Conservation (phyloP, 2,329 filamentous ascomycete genomes). For the Colletotrichum abscissum region DNA sequence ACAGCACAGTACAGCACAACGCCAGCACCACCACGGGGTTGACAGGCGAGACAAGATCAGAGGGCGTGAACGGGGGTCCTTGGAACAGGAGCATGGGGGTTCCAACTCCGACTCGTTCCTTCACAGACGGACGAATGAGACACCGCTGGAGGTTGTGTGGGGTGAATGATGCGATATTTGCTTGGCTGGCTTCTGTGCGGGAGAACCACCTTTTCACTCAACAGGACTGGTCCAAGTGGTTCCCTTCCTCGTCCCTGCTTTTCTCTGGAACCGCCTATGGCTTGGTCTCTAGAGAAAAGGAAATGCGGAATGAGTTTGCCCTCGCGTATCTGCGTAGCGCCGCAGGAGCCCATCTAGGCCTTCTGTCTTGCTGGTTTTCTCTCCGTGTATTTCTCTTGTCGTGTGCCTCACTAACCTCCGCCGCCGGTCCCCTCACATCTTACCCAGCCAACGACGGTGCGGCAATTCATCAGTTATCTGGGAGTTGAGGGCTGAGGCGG, state of each 20-base stretch:
- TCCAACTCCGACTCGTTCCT: conserved; percentile 11
- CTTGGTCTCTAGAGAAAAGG: conserved; percentile 13
- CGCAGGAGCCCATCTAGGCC: conserved; percentile 10
- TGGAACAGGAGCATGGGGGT: conserved; percentile 13
- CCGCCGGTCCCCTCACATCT: no score
- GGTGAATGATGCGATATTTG: conserved; percentile 29
- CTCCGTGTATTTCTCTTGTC: conserved; percentile 4
- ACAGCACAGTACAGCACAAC: not conserved
- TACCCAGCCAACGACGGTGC: not conserved
- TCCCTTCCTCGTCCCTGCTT: not conserved
- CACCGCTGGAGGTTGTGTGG: not conserved
- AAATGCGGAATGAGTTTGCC: conserved; percentile 15
- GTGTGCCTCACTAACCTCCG: not conserved
- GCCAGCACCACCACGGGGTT: not conserved
- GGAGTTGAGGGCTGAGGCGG: not conserved
- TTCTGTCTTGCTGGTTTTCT: conserved; percentile 1
- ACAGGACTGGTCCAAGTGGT: not conserved
- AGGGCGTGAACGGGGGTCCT: not conserved
- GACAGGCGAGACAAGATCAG: conserved; percentile 1
- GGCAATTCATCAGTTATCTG: not conserved
- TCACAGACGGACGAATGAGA: conserved; percentile 22
- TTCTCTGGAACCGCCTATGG: not conserved
- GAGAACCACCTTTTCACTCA: not conserved
- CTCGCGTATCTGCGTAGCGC: conserved; percentile 25
- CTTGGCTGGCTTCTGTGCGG: conserved; percentile 9